phyloP scores from a whole-genome alignment of 2,329 filamentous ascomycete species.

The Phyllosticta ampelicida region DNA sequence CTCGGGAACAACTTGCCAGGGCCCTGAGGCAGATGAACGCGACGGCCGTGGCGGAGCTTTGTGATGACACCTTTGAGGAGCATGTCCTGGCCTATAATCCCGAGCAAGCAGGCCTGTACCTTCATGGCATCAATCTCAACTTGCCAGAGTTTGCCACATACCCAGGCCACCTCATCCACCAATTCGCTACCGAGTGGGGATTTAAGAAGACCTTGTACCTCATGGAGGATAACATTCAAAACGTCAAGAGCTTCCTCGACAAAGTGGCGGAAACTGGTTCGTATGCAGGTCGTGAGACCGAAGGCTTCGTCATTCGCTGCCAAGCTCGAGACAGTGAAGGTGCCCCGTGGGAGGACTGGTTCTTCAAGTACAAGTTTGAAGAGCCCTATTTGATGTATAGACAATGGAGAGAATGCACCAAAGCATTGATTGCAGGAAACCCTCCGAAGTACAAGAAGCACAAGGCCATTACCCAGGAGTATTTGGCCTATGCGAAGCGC shows the following conservation, averaged over 20 bases:
- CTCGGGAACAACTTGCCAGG: constrained; percentile 63
- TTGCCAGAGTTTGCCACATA: constrained; percentile 86
- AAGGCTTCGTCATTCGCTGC: constrained; percentile 93
- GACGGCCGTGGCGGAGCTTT: constrained; percentile 93
- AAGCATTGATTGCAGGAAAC: constrained; percentile 67
- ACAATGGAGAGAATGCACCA: constrained; percentile 97
- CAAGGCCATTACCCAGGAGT: constrained; percentile 78
- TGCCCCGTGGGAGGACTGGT: constrained; percentile 74
- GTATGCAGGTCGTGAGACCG: constrained; percentile 83
- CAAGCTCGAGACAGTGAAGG: constrained; percentile 48
- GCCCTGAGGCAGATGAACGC: constrained; percentile 70
- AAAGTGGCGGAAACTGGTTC: constrained; percentile 77
- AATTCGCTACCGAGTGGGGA: constrained; percentile 85
- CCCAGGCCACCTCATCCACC: constrained; percentile 68
- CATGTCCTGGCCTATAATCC: constrained; percentile 84
- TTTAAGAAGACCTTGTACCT: constrained; percentile 82
- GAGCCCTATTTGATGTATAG: constrained; percentile 98
- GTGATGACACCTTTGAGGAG: constrained; percentile 93
- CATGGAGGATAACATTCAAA: constrained; percentile 59
- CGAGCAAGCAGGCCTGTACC: constrained; percentile 77
- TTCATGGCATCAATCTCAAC: constrained; percentile 94
- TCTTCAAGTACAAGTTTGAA: constrained; percentile 99
- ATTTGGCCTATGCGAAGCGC: constrained; percentile 68
- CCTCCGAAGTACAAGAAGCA: constrained; percentile 78
- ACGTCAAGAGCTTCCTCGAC: constrained; percentile 74